Evolutionary conservation across 1,139 yeast genomes (phyloP).

Genomic region (Debaryomycetaceae sp.): DNA sequence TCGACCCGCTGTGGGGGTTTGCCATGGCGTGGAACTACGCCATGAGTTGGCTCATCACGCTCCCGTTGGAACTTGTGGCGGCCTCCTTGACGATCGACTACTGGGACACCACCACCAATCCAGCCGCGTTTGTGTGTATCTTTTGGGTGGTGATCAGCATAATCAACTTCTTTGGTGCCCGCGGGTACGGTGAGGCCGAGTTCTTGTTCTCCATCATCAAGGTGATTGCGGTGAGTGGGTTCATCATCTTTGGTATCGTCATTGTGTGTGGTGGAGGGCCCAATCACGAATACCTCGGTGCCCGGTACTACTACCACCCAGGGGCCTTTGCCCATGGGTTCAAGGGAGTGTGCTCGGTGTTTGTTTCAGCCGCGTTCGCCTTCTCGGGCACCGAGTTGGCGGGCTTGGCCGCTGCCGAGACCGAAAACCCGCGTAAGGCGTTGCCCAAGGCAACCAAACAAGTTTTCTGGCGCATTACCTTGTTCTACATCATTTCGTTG

Average conservation of each 20-base stretch:
- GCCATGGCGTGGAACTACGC: constrained; percentile 34
- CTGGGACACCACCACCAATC: constrained; percentile 26
- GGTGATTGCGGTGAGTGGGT: constrained; percentile 29
- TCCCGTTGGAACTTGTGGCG: constrained; percentile 30
- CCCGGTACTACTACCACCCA: constrained; percentile 27
- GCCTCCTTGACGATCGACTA: constrained; percentile 28
- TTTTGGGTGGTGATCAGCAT: constrained; percentile 24
- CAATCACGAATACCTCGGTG: constrained; percentile 21
- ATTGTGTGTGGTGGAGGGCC: constrained; percentile 33
- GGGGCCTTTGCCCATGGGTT: constrained; percentile 36
- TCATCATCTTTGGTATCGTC: constrained; percentile 27
- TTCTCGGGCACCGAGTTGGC: constrained; percentile 40
- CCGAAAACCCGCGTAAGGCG: constrained; percentile 34
- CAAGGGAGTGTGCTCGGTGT: constrained; percentile 38
- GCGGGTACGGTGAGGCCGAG: constrained; percentile 34
- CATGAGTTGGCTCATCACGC: constrained; percentile 20
- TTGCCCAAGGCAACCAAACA: constrained; percentile 39
- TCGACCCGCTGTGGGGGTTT: constrained; percentile 32
- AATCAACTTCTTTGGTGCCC: constrained; percentile 31
- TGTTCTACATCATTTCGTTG: constrained; percentile 30
- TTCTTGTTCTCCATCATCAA: constrained; percentile 28
- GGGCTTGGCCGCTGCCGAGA: constrained; percentile 40
- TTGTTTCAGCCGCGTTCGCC: constrained; percentile 38
- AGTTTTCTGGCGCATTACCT: constrained; percentile 32
- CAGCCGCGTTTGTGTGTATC: constrained; percentile 30